A percentile compares a stretch with the other conserved stretches of the same genome.
Evolutionary conservation across 2,329 filamentous ascomycete genomes (phyloP).

Genomic region (Arthrobotrys entomopaga): DNA sequence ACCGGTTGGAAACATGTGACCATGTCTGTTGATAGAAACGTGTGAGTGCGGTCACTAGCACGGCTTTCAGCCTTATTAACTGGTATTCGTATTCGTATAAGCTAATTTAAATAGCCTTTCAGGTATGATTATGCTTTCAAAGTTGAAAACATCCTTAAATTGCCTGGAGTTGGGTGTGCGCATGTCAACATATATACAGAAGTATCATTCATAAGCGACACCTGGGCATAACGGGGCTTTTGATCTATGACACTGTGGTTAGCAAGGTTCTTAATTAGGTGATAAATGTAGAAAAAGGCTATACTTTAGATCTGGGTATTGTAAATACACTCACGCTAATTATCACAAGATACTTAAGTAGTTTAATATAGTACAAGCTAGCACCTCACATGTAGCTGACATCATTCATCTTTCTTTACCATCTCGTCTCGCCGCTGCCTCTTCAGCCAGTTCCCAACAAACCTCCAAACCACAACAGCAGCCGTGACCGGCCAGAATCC

Average conservation of each 20-base stretch:
- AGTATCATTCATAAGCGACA: too few species aligned
- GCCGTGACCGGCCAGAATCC: slow-evolving; percentile 79
- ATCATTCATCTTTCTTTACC: slow-evolving; percentile 21
- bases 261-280: too few species aligned
- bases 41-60: slow-evolving; percentile 14
- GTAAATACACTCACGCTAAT: too few species aligned
- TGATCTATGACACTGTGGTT: too few species aligned
- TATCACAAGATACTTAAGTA: too few species aligned
- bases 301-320: too few species aligned
- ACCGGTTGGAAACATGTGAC: slow-evolving; percentile 32
- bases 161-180: too few species aligned
- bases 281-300: too few species aligned
- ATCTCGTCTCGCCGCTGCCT: slow-evolving; percentile 61
- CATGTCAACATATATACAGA: too few species aligned
- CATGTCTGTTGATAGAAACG: slow-evolving; percentile 28
- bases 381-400: background rate
- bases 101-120: background rate
- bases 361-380: slow-evolving; percentile 18
- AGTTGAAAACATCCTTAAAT: too few species aligned
- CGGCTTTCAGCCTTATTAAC: background rate
- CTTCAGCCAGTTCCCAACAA: slow-evolving; percentile 76
- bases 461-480: slow-evolving; percentile 74
- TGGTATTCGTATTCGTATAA: background rate
- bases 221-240: too few species aligned
- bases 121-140: too few species aligned